A percentile compares a stretch with the other conserved stretches of the same genome.
phyloP scores from a whole-genome alignment of 768 basidiomycete genomes.

The Tephrocybe rancida region DNA sequence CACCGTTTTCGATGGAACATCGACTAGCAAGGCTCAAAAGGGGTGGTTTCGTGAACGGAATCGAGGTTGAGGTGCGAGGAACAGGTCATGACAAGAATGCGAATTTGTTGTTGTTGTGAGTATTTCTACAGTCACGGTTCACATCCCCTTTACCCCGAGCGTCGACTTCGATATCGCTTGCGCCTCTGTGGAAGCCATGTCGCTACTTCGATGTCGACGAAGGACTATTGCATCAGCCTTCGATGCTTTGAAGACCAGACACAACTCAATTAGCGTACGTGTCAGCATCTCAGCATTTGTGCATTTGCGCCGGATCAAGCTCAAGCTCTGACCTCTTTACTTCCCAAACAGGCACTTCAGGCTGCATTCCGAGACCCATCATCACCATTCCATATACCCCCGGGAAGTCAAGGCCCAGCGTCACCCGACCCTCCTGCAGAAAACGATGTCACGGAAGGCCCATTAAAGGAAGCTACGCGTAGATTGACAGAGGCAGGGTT shows the following conservation, averaged over 20 bases:
- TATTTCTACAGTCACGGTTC: too few relatives aligned
- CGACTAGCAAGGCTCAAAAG: too few relatives aligned
- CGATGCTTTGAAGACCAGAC: not conserved
- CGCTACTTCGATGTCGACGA: not conserved
- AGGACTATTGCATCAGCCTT: not conserved
- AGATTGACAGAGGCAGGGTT: conserved; percentile 50
- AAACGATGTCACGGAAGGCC: conserved; percentile 14
- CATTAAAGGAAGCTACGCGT: conserved; percentile 40
- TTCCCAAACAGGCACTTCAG: conserved; percentile 50
- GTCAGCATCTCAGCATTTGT: too few relatives aligned
- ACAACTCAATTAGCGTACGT: conserved; percentile 11
- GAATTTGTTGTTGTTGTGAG: too few relatives aligned
- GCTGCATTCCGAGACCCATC: conserved; percentile 62
- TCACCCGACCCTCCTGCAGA: conserved; percentile 51
- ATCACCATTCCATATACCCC: conserved; percentile 67
- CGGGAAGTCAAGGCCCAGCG: conserved; percentile 59
- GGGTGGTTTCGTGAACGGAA: too few relatives aligned
- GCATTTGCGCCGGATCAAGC: too few relatives aligned
- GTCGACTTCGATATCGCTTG: too few relatives aligned
- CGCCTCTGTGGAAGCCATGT: conserved; percentile 1
- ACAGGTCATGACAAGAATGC: too few relatives aligned
- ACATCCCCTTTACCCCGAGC: too few relatives aligned
- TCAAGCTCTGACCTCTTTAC: not conserved
- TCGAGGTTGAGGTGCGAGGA: too few relatives aligned
- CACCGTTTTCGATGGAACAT: too few relatives aligned